Conservation (phyloP, 2,329 filamentous ascomycete species). For the Xylaria sp. region DNA sequence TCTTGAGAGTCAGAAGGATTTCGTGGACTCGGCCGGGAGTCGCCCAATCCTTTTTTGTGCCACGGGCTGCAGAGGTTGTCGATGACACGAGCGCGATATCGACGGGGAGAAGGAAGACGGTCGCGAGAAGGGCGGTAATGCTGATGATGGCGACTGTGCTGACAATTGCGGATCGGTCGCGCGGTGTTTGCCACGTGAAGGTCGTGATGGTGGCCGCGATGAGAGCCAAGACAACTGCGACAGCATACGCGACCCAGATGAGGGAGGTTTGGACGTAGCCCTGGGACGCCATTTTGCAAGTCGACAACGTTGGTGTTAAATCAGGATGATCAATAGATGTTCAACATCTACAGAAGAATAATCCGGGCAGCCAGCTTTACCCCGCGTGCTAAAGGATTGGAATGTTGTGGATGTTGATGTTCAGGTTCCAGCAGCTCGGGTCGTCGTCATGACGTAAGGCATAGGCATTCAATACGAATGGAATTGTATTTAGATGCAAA, state of each 20-base stretch:
- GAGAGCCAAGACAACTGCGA: constrained; percentile 77
- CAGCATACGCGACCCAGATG: constrained; percentile 93
- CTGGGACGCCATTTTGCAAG: constrained; percentile 39
- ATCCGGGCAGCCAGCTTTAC: not conserved
- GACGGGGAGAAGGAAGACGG: constrained; percentile 88
- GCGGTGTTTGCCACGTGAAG: constrained; percentile 86
- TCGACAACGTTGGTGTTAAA: not conserved
- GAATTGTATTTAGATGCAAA: not conserved
- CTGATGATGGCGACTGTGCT: constrained; percentile 85
- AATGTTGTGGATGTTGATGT: constrained; percentile 14
- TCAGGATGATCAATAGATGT: not conserved
- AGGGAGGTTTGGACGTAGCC: constrained; percentile 81
- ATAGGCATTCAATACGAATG: no score
- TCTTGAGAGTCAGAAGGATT: constrained; percentile 78
- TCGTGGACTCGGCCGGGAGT: constrained; percentile 76
- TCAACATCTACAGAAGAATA: not conserved
- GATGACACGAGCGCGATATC: constrained; percentile 94
- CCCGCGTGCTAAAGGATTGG: constrained; percentile 14
- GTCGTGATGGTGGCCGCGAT: constrained; percentile 81
- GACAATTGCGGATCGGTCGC: constrained; percentile 81
- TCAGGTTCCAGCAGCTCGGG: not conserved
- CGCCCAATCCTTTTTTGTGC: constrained; percentile 93
- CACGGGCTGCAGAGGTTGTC: constrained; percentile 74
- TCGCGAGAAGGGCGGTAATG: constrained; percentile 84
- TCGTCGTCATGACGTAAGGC: constrained; percentile 13